These are phyloP conservation scores for Mortierella sp. DNA, from an alignment of 371 early-diverging fungal genomes.

Conservation along the genomic window DNA sequence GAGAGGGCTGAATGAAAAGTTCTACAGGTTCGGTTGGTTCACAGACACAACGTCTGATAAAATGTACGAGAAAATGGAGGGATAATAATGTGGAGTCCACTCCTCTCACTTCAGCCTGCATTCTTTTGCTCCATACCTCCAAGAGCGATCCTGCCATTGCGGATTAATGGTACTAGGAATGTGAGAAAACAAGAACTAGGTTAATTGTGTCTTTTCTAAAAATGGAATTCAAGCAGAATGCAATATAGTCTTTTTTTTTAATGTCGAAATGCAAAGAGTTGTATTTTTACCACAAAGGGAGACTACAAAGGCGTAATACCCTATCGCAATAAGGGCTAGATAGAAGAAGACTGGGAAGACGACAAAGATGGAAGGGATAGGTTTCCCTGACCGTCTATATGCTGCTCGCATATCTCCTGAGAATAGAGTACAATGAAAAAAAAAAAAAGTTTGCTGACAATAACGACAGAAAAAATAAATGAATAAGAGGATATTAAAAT, in stretches of 20 bases:
- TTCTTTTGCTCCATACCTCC: slow-evolving; percentile 21
- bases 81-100: background rate
- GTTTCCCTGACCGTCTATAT: slow-evolving; percentile 47
- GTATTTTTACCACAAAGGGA: slow-evolving; percentile 62
- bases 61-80: background rate
- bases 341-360: slow-evolving; percentile 46
- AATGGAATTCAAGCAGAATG: background rate
- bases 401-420: slow-evolving; percentile 33
- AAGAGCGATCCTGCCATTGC: slow-evolving; percentile 18
- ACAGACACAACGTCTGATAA: no score
- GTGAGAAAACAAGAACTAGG: background rate
- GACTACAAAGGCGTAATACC: slow-evolving; percentile 67
- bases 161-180: slow-evolving; percentile 23
- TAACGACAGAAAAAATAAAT: background rate
- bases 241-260: background rate
- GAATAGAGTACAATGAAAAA: background rate
- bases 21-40: background rate
- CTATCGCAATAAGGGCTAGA: slow-evolving; percentile 31
- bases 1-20: background rate
- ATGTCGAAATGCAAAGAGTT: background rate
- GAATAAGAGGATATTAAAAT: no score
- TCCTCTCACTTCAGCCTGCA: background rate
- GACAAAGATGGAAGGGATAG: slow-evolving; percentile 34
- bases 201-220: background rate
- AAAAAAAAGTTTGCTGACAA: background rate